Conservation (phyloP, 2,329 filamentous ascomycete genomes). For the Apiospora marii region DNA sequence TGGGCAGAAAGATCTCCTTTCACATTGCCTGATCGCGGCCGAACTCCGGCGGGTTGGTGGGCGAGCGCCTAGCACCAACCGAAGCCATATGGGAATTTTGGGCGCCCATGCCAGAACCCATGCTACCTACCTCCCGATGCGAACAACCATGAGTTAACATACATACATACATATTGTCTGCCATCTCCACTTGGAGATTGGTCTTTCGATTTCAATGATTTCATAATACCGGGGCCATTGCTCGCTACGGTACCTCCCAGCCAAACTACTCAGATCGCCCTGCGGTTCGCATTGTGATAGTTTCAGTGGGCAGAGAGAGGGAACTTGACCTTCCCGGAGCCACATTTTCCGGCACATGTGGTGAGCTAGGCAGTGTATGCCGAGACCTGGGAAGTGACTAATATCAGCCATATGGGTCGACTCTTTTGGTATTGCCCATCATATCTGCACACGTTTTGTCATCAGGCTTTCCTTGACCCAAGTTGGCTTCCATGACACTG, state of each 20-base stretch:
- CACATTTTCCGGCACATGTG: constrained; percentile 6
- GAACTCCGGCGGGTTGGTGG: neutral
- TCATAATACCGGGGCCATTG: constrained; percentile 6
- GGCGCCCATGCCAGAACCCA: neutral
- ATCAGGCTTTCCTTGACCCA: neutral
- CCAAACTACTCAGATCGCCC: neutral
- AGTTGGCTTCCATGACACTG: neutral
- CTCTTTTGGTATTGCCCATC: neutral
- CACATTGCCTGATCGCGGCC: constrained; percentile 11
- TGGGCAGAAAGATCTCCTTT: neutral
- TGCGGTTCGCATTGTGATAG: constrained; percentile 1
- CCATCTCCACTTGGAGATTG: neutral
- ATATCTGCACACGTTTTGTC: constrained; percentile 1
- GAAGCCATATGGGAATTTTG: constrained; percentile 5
- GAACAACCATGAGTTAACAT: neutral
- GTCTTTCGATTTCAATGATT: neutral
- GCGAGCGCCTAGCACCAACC: neutral
- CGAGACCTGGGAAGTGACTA: neutral
- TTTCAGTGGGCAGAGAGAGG: neutral
- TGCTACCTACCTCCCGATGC: neutral
- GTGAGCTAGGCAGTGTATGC: neutral
- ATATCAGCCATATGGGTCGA: neutral
- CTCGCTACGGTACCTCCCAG: neutral
- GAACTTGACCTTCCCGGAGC: neutral
- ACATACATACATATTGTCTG: neutral